Conservation (phyloP, 169 alveolate genomes). For the Plasmodium coatneyi region DNA sequence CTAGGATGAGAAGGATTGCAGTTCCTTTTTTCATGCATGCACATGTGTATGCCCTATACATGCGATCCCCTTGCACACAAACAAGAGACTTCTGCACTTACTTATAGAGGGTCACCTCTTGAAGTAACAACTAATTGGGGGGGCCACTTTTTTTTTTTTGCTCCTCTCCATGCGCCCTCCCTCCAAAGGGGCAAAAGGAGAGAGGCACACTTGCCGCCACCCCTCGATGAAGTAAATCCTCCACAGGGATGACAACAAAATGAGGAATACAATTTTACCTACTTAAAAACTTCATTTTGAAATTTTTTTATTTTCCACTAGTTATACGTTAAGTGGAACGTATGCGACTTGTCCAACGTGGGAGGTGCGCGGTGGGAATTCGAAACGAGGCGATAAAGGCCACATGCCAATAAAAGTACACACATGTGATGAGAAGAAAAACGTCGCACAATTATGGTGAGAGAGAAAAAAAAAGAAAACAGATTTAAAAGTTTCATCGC, state of each 20-base stretch:
- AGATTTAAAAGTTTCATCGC: neutral
- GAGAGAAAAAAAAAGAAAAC: neutral
- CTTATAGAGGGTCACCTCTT: neutral
- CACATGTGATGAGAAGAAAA: neutral
- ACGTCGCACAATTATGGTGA: neutral
- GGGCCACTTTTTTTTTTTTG: neutral
- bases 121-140: no score
- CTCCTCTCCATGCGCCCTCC: neutral
- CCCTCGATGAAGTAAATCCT: neutral
- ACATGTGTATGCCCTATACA: neutral
- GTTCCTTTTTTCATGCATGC: neutral
- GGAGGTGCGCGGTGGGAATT: neutral
- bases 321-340: neutral
- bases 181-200: neutral
- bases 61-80: neutral
- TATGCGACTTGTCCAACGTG: neutral
- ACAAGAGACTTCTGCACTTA: neutral
- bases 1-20: neutral
- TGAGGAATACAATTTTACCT: constrained; percentile 1
- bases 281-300: constrained; percentile 16
- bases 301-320: neutral
- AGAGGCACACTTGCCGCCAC: neutral
- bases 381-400: neutral
- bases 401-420: neutral
- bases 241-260: neutral